These are phyloP conservation scores for Oryza meridionalis DNA, from an alignment of 176 grass and related monocot species.

Conservation along the genomic window DNA sequence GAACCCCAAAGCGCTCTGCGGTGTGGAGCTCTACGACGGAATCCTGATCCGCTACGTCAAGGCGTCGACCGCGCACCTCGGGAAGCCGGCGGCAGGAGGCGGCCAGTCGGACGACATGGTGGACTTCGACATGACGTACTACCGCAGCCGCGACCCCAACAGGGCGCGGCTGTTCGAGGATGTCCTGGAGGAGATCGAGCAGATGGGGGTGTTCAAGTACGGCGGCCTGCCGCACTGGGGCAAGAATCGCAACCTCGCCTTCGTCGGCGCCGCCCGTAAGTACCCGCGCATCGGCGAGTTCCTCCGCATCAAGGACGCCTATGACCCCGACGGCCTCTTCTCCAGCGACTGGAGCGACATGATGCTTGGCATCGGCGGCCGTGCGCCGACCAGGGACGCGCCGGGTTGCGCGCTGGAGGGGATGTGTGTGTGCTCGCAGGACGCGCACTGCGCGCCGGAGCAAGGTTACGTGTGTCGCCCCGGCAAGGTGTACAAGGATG, in stretches of 20 bases:
- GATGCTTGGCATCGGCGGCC: conserved; percentile 56
- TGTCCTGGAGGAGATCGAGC: conserved; percentile 81
- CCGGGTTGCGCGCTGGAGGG: conserved; percentile 67
- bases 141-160: conserved; percentile 51
- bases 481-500: conserved; percentile 58
- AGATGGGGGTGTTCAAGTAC: conserved; percentile 79
- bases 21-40: conserved; percentile 70
- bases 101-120: conserved; percentile 40
- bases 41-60: conserved; percentile 73
- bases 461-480: conserved; percentile 61
- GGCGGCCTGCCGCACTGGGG: conserved; percentile 74
- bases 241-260: conserved; percentile 79
- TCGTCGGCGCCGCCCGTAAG: conserved; percentile 42
- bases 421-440: conserved; percentile 62
- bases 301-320: conserved; percentile 46
- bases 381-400: conserved; percentile 2
- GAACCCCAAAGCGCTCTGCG: conserved; percentile 53
- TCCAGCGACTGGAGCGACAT: conserved; percentile 68
- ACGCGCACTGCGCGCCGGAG: conserved; percentile 65
- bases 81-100: conserved; percentile 9
- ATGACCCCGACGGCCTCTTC: conserved; percentile 59
- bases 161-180: conserved; percentile 56
- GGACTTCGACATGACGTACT: conserved; percentile 86
- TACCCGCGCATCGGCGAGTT: conserved; percentile 35
- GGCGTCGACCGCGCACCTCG: conserved; percentile 65